Conservation (phyloP, 1,284 basidiomycete species). For the Malassezia caprae region DNA sequence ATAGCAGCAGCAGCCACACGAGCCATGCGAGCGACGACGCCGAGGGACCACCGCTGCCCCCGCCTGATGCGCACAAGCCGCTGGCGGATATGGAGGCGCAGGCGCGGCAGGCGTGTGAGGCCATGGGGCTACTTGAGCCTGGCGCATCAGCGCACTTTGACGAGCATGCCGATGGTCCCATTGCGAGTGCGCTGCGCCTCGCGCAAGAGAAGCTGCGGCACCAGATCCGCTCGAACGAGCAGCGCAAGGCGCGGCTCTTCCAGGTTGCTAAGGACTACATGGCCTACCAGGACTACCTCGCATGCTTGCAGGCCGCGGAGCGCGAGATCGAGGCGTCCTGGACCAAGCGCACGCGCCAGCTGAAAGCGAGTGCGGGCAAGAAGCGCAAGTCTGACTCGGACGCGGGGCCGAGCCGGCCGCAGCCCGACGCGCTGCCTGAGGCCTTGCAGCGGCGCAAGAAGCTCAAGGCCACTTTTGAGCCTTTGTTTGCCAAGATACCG, state of each 20-base stretch:
- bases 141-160: slow-evolving; percentile 31
- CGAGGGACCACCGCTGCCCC: slow-evolving; percentile 46
- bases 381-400: slow-evolving; percentile 32
- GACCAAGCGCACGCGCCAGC: slow-evolving; percentile 38
- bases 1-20: background rate
- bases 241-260: slow-evolving; percentile 64
- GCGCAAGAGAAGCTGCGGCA: slow-evolving; percentile 70
- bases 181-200: slow-evolving; percentile 75
- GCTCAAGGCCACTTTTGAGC: slow-evolving; percentile 35
- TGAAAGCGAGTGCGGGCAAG: slow-evolving; percentile 40
- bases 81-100: slow-evolving; percentile 9
- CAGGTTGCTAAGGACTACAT: slow-evolving; percentile 74
- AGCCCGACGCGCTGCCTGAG: slow-evolving; percentile 30
- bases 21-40: background rate
- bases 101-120: slow-evolving; percentile 7
- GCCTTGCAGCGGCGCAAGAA: slow-evolving; percentile 33
- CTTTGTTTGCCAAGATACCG: slow-evolving; percentile 32
- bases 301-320: slow-evolving; percentile 38
- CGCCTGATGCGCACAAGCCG: slow-evolving; percentile 9
- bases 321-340: slow-evolving; percentile 44
- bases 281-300: slow-evolving; percentile 58
- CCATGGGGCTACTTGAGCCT: slow-evolving; percentile 10
- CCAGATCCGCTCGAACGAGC: slow-evolving; percentile 70
- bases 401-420: slow-evolving; percentile 31
- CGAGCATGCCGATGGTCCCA: slow-evolving; percentile 69